phyloP scores from a whole-genome alignment of 108 stramenopile species.

The Cyclotella baltica region DNA sequence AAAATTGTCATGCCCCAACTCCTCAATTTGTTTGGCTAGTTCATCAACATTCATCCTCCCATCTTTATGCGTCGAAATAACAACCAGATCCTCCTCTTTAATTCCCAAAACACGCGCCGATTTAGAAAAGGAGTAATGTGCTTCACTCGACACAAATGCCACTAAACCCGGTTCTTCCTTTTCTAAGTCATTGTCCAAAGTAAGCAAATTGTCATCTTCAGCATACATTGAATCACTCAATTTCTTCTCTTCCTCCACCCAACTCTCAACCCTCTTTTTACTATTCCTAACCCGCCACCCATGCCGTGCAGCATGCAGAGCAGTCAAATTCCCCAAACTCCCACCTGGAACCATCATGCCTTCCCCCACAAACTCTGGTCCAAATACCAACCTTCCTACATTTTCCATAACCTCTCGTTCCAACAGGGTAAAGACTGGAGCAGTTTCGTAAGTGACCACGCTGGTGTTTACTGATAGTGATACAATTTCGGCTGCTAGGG shows the following conservation, averaged over 20 bases:
- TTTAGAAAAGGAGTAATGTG: slow-evolving; percentile 68
- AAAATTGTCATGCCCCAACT: slow-evolving; percentile 29
- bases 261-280: background rate
- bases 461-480: slow-evolving; percentile 43
- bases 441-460: slow-evolving; percentile 57
- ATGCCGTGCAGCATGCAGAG: slow-evolving; percentile 60
- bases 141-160: slow-evolving; percentile 63
- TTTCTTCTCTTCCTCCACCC: background rate
- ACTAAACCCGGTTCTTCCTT: slow-evolving; percentile 34
- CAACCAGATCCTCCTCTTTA: slow-evolving; percentile 48
- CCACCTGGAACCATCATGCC: slow-evolving; percentile 56
- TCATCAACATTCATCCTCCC: slow-evolving; percentile 48
- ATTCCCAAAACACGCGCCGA: slow-evolving; percentile 54
- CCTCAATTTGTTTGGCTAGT: slow-evolving; percentile 34
- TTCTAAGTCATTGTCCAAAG: too few relatives aligned
- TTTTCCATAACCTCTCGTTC: slow-evolving; percentile 50
- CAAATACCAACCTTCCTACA: slow-evolving; percentile 43
- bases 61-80: slow-evolving; percentile 43
- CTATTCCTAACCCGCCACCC: slow-evolving; percentile 36
- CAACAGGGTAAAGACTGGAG: slow-evolving; percentile 52
- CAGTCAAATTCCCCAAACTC: slow-evolving; percentile 56
- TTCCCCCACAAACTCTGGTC: background rate
- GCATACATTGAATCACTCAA: background rate
- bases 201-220: too few relatives aligned
- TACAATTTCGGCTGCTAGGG: slow-evolving; percentile 57